phyloP scores from a whole-genome alignment of 257 asterid genomes.

The Solanum chaucha region DNA sequence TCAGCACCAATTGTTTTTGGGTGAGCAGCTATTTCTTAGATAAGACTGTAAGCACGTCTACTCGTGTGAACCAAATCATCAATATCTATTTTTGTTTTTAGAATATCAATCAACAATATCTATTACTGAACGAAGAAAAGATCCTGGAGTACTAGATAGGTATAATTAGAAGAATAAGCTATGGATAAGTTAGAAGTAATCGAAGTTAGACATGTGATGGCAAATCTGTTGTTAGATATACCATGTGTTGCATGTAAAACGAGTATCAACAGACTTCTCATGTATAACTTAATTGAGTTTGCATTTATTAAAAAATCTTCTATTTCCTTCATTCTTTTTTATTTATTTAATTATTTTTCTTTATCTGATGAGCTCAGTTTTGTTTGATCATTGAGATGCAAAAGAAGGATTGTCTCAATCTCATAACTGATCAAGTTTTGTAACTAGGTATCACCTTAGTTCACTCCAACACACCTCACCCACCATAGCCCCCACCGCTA shows the following conservation, averaged over 20 bases:
- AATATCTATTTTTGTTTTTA: background rate
- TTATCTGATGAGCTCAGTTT: background rate
- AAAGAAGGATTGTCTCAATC: background rate
- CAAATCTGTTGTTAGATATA: background rate
- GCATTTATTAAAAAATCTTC: background rate
- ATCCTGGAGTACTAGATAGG: background rate
- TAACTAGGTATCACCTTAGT: background rate
- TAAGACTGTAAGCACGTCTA: background rate
- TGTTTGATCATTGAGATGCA: background rate
- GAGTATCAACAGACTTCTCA: background rate
- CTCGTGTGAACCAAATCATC: background rate
- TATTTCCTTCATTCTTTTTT: background rate
- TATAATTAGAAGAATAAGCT: background rate
- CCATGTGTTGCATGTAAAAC: background rate
- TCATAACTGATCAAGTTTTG: background rate
- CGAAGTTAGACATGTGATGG: background rate
- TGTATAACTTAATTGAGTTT: background rate
- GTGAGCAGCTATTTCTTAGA: constrained; percentile 26
- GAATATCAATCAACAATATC: background rate
- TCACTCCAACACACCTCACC: background rate
- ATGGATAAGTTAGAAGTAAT: background rate
- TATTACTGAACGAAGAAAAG: background rate
- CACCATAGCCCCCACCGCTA: background rate
- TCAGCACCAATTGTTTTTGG: constrained; percentile 87
- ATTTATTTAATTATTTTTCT: background rate